These are phyloP conservation scores for Bipolaris gigantea DNA, from an alignment of 2,329 filamentous ascomycete genomes.

Conservation along the genomic window DNA sequence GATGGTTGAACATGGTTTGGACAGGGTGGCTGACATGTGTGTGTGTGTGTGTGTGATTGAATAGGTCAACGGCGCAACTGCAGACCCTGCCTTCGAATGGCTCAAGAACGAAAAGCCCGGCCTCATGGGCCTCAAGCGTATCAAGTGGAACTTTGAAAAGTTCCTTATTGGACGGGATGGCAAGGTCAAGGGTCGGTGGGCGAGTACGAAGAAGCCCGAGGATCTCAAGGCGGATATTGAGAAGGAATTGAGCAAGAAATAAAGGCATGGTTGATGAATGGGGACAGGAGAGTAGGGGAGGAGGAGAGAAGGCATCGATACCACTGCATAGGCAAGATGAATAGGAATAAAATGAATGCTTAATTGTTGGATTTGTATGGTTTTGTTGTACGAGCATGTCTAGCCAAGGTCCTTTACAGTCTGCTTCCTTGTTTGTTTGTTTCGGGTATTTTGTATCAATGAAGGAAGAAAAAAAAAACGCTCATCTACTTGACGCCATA, in stretches of 20 bases:
- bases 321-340: not conserved
- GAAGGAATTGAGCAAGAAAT: constrained; percentile 61
- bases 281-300: no score
- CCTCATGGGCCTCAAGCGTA: constrained; percentile 79
- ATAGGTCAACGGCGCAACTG: constrained; percentile 71
- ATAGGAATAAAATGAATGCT: no score
- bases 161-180: constrained; percentile 88
- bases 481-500: not conserved
- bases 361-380: not conserved
- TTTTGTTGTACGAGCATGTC: not conserved
- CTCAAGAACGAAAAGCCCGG: constrained; percentile 73
- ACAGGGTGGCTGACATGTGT: not conserved
- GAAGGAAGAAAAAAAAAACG: not conserved
- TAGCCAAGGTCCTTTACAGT: no score
- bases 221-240: constrained; percentile 73
- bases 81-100: constrained; percentile 79
- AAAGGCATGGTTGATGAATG: not conserved
- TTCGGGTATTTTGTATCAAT: not conserved
- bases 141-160: constrained; percentile 99
- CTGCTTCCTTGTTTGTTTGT: no score
- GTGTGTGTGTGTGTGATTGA: not conserved
- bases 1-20: no score
- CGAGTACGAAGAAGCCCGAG: constrained; percentile 85
- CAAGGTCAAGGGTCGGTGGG: constrained; percentile 82
- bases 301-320: not conserved